A percentile compares a stretch with the other conserved stretches of the same genome.
Conservation (phyloP, 345 rosid genomes). For the Nasturtium officinale region DNA sequence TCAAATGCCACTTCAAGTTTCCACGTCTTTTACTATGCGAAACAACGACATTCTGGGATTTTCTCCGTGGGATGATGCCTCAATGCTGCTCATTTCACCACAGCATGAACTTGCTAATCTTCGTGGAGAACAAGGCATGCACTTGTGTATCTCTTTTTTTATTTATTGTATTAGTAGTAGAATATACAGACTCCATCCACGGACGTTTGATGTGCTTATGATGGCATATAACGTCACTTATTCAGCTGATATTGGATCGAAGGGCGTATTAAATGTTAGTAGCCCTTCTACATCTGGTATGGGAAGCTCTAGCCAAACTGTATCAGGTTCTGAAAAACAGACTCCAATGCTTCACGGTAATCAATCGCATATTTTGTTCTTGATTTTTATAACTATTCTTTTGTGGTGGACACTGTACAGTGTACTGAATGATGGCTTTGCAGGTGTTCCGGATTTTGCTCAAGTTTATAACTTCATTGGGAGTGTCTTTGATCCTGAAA, state of each 20-base stretch:
- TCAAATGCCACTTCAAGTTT: constrained; percentile 61
- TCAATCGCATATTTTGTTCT: not conserved
- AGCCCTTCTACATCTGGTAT: constrained; percentile 53
- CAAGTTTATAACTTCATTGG: constrained; percentile 94
- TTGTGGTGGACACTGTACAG: constrained; percentile 12
- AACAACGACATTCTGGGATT: constrained; percentile 54
- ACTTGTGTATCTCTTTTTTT: constrained; percentile 30
- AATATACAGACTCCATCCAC: constrained; percentile 37
- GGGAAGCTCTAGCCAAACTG: constrained; percentile 53
- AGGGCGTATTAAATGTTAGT: constrained; percentile 55
- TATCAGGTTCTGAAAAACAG: constrained; percentile 56
- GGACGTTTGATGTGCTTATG: constrained; percentile 71
- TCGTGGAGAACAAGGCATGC: constrained; percentile 63
- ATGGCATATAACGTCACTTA: constrained; percentile 67
- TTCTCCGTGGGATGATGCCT: constrained; percentile 68
- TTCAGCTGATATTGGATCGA: constrained; percentile 96
- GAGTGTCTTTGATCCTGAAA: constrained; percentile 82
- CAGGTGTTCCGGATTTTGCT: constrained; percentile 87
- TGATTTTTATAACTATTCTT: not conserved
- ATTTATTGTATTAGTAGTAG: constrained; percentile 33
- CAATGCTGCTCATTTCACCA: constrained; percentile 53
- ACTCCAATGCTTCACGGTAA: constrained; percentile 68
- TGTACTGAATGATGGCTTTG: constrained; percentile 22
- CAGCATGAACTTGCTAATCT: constrained; percentile 58
- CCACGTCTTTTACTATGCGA: constrained; percentile 53